Evolutionary conservation across 495 filamentous ascomycete species (phyloP).

Genomic region (Aspergillus nidulans): DNA sequence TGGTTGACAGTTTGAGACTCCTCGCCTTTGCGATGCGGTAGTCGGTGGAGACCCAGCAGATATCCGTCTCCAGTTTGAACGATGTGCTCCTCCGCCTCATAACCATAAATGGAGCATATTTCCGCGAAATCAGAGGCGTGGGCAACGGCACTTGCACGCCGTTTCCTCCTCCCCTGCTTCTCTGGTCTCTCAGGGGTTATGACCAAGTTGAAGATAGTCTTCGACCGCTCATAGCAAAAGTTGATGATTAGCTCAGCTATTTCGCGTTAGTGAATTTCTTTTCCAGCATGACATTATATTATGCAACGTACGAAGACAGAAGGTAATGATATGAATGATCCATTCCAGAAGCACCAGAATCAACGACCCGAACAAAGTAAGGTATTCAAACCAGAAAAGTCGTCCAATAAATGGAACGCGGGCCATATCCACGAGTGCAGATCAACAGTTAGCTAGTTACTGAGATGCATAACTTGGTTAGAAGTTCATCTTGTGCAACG

Average conservation of each 20-base stretch:
- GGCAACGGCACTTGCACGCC: conserved; percentile 46
- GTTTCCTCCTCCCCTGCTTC: conserved; percentile 47
- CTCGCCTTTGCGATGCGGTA: conserved; percentile 77
- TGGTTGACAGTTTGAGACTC: conserved; percentile 67
- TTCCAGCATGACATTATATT: background rate
- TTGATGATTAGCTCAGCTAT: conserved; percentile 71
- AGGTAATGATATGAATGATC: conserved; percentile 79
- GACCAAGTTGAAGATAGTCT: conserved; percentile 75
- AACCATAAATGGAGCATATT: conserved; percentile 82
- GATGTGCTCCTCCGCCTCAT: conserved; percentile 91
- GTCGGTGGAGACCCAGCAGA: conserved; percentile 81
- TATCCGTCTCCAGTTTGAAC: conserved; percentile 94
- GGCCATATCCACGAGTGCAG: conserved; percentile 48
- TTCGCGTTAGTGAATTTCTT: conserved; percentile 14
- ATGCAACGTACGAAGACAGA: conserved; percentile 69
- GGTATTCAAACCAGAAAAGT: conserved; percentile 76
- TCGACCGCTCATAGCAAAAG: conserved; percentile 78
- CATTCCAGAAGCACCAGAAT: conserved; percentile 75
- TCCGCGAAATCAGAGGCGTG: conserved; percentile 88
- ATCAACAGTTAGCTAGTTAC: background rate
- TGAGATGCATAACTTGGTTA: background rate
- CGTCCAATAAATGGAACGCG: conserved; percentile 80
- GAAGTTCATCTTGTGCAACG: conserved; percentile 6
- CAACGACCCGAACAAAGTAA: conserved; percentile 78
- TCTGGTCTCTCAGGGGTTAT: conserved; percentile 63